Evolutionary conservation across 176 grass and related monocot genomes (phyloP), one percentile per base, ranked within the genome.

Genomic region (Raddia distichophylla): DNA sequence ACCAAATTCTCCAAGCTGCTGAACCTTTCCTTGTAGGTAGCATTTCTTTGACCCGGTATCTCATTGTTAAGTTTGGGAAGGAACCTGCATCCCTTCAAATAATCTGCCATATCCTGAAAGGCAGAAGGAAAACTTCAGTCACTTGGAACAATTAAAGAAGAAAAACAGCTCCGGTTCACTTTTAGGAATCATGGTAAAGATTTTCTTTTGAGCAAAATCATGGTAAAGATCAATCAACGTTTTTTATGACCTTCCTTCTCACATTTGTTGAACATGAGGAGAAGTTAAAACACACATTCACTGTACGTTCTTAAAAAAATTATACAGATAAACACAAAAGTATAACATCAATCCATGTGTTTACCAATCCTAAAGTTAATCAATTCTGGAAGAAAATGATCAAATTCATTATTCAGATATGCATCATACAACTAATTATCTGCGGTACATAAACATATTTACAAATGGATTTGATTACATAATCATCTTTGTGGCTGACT

Each of bases 1-100:
- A 98, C 90, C 84, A 98, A 87, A 86, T 91, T 98, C 77, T 98
- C 56, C 63, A 98, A 78, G 83, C 88, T 89, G 81, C 86, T 87
- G 73, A 98, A 92, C 57, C 95, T 87, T 91, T 98, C 95, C 86
- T 94, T 98, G 84, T 94, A 94, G 17, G 92, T 94, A 54, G 88
- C 83, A 86, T 98, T 94, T 82, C 88, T 92, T 85, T 91, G 34
- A 67, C 45, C 55, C n/a, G 84, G 59, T 57, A 94, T 85, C 85
- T 98, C 95, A 76, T 98, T 98, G 74, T 98, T 98, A 43, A 98
- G 90, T 85, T 84, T 94, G 35, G 95, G 95, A 82, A 98, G 95
- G 84, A 98, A 98, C 61, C 75, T 94, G 81, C 95, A 98, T 34
- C 95, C 85, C 86, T 89, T 89, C 69, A 98, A 78, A 85, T 98